Evolutionary conservation across 2,329 filamentous ascomycete genomes (phyloP).

Genomic region (Curvularia verruculosa): DNA sequence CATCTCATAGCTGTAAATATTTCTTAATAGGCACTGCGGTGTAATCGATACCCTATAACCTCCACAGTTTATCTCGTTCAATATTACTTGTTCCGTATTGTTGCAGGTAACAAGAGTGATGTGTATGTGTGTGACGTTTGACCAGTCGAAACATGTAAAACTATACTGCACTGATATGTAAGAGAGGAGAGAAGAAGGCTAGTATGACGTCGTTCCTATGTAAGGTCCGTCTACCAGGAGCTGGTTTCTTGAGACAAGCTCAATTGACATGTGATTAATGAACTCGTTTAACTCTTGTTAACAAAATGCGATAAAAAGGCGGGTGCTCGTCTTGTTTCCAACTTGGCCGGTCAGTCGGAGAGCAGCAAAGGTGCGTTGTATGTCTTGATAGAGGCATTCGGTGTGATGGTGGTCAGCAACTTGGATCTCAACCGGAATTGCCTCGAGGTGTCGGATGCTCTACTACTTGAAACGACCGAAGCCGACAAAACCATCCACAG

Average conservation of each 20-base stretch:
- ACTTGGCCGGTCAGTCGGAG: no score
- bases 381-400: background rate
- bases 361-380: no score
- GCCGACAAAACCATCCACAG: slow-evolving; percentile 1
- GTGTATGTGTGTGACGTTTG: no score
- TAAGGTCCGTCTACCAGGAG: background rate
- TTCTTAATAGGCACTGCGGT: background rate
- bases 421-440: background rate
- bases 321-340: no score
- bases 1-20: background rate
- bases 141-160: background rate
- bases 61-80: background rate
- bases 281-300: background rate
- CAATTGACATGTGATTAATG: background rate
- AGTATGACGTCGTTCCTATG: background rate
- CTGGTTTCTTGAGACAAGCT: background rate
- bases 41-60: background rate
- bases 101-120: no score
- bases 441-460: background rate
- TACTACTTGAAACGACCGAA: background rate
- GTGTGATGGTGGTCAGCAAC: background rate
- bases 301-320: background rate
- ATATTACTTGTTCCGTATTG: background rate
- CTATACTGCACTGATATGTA: background rate
- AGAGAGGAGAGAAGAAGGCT: background rate